Evolutionary conservation across 2,329 filamentous ascomycete species (phyloP).

Genomic region (Aspergillus tamarii): DNA sequence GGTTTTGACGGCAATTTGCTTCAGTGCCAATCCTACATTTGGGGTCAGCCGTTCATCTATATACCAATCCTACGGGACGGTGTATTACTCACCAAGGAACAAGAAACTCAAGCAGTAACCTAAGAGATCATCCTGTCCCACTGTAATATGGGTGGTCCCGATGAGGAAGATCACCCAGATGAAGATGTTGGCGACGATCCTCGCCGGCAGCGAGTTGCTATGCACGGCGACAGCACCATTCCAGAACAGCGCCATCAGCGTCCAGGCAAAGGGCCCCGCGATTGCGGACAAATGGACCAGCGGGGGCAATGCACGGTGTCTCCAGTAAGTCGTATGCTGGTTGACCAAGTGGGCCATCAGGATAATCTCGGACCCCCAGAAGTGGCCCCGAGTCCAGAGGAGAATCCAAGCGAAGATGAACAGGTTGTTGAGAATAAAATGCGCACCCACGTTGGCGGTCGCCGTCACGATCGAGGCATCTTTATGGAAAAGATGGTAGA

Average conservation of each 20-base stretch:
- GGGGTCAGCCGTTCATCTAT: neutral
- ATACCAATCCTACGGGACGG: neutral
- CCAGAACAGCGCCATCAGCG: slow-evolving; percentile 85
- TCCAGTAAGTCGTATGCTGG: slow-evolving; percentile 77
- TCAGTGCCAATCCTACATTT: slow-evolving; percentile 66
- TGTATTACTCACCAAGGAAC: slow-evolving; percentile 61
- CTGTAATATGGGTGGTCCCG: slow-evolving; percentile 73
- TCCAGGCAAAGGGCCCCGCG: slow-evolving; percentile 81
- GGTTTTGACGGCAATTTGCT: slow-evolving; percentile 72
- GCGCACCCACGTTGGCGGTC: slow-evolving; percentile 76
- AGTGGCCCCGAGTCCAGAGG: slow-evolving; percentile 77
- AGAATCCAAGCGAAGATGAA: slow-evolving; percentile 80
- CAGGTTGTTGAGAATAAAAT: slow-evolving; percentile 86
- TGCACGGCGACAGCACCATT: slow-evolving; percentile 83
- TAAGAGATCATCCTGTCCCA: slow-evolving; percentile 76
- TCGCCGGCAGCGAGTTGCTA: slow-evolving; percentile 66
- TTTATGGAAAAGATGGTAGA: slow-evolving; percentile 73
- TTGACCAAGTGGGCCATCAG: slow-evolving; percentile 82
- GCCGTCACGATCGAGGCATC: slow-evolving; percentile 65
- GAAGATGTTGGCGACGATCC: slow-evolving; percentile 82
- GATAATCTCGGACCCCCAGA: slow-evolving; percentile 75
- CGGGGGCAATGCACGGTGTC: slow-evolving; percentile 70
- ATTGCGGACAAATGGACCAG: slow-evolving; percentile 77
- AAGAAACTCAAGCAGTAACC: slow-evolving; percentile 78
- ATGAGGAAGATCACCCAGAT: slow-evolving; percentile 82